Conservation (phyloP, 1,139 yeast species). For the Pichia terricola region DNA sequence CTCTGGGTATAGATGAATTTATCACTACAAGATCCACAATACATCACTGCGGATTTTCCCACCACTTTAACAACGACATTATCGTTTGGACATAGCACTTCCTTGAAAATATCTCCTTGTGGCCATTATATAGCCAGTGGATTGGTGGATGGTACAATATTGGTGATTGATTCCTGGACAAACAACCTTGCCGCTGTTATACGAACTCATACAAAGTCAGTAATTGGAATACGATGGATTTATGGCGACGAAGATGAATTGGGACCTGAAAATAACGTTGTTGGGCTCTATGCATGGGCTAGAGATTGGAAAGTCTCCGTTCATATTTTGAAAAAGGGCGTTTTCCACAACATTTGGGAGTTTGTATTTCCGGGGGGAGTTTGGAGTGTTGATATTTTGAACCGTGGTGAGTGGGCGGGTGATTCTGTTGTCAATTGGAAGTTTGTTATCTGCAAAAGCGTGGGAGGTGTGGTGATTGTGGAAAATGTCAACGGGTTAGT, state of each 20-base stretch:
- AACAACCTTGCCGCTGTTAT: constrained; percentile 45
- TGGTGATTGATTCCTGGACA: constrained; percentile 70
- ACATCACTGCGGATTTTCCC: constrained; percentile 88
- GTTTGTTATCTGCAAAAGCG: constrained; percentile 40
- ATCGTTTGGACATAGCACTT: constrained; percentile 63
- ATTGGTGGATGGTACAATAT: constrained; percentile 65
- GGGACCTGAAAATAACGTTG: background rate
- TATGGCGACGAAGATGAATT: constrained; percentile 38
- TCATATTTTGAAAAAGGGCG: constrained; percentile 60
- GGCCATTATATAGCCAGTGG: constrained; percentile 93
- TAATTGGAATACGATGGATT: constrained; percentile 78
- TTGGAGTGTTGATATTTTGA: constrained; percentile 60
- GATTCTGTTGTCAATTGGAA: constrained; percentile 9
- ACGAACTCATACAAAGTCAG: constrained; percentile 60
- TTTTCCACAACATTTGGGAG: constrained; percentile 29
- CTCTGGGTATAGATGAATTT: constrained; percentile 47
- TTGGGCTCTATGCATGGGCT: constrained; percentile 51
- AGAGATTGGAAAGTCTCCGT: constrained; percentile 77
- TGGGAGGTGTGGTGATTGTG: constrained; percentile 48
- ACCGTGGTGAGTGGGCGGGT: background rate
- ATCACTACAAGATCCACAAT: constrained; percentile 83
- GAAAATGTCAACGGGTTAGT: constrained; percentile 29
- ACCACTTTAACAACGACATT: constrained; percentile 66
- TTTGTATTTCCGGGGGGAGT: constrained; percentile 59
- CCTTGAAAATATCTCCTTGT: constrained; percentile 57